These are phyloP conservation scores for Ganoderma leucocontextum DNA, from an alignment of 1,284 basidiomycete genomes.

Conservation along the genomic window DNA sequence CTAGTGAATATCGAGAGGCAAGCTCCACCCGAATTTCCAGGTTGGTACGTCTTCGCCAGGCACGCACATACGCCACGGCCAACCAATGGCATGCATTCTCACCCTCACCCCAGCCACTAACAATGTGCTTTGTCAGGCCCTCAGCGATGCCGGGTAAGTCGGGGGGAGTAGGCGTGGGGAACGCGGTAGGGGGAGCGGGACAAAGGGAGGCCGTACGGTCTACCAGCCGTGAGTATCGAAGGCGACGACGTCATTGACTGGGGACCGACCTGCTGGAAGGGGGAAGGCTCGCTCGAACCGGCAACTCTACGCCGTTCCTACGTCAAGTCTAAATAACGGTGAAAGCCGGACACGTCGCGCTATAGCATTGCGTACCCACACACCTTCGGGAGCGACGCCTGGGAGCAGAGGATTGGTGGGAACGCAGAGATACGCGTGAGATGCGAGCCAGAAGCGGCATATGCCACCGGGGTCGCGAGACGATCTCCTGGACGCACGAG, in stretches of 20 bases:
- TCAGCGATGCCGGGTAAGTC: slow-evolving; percentile 19
- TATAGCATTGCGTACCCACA: not conserved
- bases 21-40: slow-evolving; percentile 13
- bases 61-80: slow-evolving; percentile 13
- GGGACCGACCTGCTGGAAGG: slow-evolving; percentile 16
- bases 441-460: slow-evolving; percentile 11
- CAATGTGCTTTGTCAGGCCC: slow-evolving; percentile 17
- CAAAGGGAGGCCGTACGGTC: slow-evolving; percentile 17
- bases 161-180: slow-evolving; percentile 22
- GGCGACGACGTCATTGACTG: slow-evolving; percentile 13
- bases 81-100: slow-evolving; percentile 18
- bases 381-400: slow-evolving; percentile 23
- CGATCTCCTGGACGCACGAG: slow-evolving; percentile 7
- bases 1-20: not conserved
- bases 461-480: slow-evolving; percentile 6
- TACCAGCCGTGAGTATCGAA: not conserved
- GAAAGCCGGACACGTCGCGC: slow-evolving; percentile 20
- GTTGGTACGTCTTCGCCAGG: slow-evolving; percentile 22
- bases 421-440: slow-evolving; percentile 26
- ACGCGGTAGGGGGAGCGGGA: slow-evolving; percentile 16
- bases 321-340: slow-evolving; percentile 31
- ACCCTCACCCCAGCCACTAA: slow-evolving; percentile 9
- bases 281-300: slow-evolving; percentile 28
- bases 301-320: slow-evolving; percentile 30
- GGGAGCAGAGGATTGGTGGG: slow-evolving; percentile 19